phyloP scores from a whole-genome alignment of 768 basidiomycete genomes.

The Rhizopogon salebrosus region DNA sequence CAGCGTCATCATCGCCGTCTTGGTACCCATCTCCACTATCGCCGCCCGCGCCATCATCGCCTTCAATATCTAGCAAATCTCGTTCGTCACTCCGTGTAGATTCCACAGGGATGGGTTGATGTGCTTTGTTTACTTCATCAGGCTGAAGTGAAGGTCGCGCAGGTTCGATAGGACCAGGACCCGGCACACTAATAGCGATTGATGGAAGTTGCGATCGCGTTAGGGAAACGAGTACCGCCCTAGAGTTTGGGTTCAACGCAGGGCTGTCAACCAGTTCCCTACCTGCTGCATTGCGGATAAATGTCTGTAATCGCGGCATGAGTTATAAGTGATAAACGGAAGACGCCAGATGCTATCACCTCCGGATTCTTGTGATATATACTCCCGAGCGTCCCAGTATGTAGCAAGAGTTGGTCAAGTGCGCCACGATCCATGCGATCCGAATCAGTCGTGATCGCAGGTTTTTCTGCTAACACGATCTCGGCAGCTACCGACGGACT shows the following conservation, averaged over 20 bases:
- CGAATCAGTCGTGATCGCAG: constrained; percentile 95
- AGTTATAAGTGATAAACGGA: constrained; percentile 6
- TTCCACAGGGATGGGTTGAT: constrained; percentile 27
- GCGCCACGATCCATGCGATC: constrained; percentile 97
- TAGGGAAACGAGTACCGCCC: constrained; percentile 62
- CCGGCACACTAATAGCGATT: constrained; percentile 44
- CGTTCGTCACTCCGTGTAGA: constrained; percentile 9
- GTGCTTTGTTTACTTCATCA: constrained; percentile 21
- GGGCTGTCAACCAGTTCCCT: constrained; percentile 84
- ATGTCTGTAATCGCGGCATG: constrained; percentile 51
- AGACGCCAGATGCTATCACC: constrained; percentile 32
- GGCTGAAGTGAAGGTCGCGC: constrained; percentile 20
- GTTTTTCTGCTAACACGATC: constrained; percentile 90
- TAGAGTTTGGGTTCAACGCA: constrained; percentile 80
- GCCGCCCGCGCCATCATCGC: constrained; percentile 16
- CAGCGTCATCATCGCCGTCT: constrained; percentile 35
- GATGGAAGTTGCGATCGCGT: constrained; percentile 45
- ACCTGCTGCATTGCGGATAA: constrained; percentile 85
- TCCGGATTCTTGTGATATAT: constrained; percentile 99
- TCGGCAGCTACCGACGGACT: constrained; percentile 85
- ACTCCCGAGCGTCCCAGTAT: constrained; percentile 90
- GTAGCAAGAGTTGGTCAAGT: constrained; percentile 88
- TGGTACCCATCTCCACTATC: constrained; percentile 29
- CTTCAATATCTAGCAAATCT: constrained; percentile 16
- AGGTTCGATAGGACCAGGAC: constrained; percentile 43